Evolutionary conservation across 805 yeast genomes (phyloP).

Genomic region (Candida endomychidarum): DNA sequence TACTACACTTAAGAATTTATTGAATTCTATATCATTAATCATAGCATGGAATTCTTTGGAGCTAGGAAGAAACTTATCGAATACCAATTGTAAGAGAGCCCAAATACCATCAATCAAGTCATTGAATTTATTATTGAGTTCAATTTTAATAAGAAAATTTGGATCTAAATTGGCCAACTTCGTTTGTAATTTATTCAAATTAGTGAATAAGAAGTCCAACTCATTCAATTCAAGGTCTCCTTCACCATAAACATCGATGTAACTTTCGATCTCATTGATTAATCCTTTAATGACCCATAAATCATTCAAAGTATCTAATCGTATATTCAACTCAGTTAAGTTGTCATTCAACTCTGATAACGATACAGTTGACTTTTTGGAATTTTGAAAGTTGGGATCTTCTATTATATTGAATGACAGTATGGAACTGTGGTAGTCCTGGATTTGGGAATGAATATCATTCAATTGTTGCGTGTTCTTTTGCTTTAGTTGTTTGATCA

Average conservation of each 20-base stretch:
- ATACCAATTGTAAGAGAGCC: conserved; percentile 17
- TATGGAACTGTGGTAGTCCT: conserved; percentile 12
- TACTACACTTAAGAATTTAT: conserved; percentile 11
- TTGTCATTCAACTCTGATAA: conserved; percentile 17
- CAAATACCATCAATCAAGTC: conserved; percentile 13
- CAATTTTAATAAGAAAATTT: conserved; percentile 16
- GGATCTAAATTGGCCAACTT: conserved; percentile 17
- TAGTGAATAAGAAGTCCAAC: conserved; percentile 19
- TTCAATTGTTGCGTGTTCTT: conserved; percentile 2
- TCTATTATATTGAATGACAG: conserved; percentile 18
- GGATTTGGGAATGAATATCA: conserved; percentile 9
- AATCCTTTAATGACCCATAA: conserved; percentile 29
- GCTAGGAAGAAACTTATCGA: conserved; percentile 22
- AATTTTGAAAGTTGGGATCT: conserved; percentile 18
- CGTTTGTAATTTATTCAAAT: conserved; percentile 20
- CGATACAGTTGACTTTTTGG: conserved; percentile 7
- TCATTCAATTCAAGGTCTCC: conserved; percentile 20
- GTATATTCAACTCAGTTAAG: conserved; percentile 5
- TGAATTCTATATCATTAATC: conserved; percentile 13
- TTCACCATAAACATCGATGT: conserved; percentile 10
- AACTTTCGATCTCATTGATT: conserved; percentile 21
- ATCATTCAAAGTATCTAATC: conserved; percentile 20
- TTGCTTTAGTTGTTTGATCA: conserved; percentile 13
- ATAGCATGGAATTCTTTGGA: conserved; percentile 13
- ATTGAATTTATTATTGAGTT: conserved; percentile 12